phyloP scores from a whole-genome alignment of 257 asterid species.

The Coffea eugenioides region DNA sequence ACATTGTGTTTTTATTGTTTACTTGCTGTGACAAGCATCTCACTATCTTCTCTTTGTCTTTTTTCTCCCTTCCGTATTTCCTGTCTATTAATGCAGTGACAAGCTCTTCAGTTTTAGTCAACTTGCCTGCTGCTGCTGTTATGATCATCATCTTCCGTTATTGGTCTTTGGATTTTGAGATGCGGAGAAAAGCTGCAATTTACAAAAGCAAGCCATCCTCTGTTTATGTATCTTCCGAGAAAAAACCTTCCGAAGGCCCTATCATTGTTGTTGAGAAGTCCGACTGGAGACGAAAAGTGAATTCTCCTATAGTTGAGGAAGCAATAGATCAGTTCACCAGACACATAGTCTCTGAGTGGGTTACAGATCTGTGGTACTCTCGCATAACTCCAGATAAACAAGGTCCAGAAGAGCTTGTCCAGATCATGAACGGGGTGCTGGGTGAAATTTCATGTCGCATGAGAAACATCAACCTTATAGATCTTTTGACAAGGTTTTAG shows the following conservation, averaged over 20 bases:
- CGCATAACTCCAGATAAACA: conserved; percentile 90
- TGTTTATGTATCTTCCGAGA: conserved; percentile 34
- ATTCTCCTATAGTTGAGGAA: conserved; percentile 87
- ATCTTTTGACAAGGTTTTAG: conserved; percentile 79
- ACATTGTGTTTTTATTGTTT: background rate
- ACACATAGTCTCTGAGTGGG: conserved; percentile 98
- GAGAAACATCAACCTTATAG: conserved; percentile 80
- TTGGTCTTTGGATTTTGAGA: conserved; percentile 72
- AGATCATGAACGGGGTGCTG: conserved; percentile 74
- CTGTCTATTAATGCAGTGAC: conserved; percentile 48
- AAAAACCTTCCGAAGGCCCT: conserved; percentile 38
- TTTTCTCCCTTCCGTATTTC: conserved; percentile 2
- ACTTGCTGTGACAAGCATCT: conserved; percentile 3
- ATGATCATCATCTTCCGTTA: conserved; percentile 71
- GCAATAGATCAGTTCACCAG: conserved; percentile 82
- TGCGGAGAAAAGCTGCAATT: conserved; percentile 74
- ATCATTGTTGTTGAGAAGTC: conserved; percentile 41
- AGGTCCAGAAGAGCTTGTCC: conserved; percentile 88
- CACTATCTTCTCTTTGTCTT: background rate
- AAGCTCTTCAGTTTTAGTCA: conserved; percentile 85
- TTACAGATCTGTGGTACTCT: conserved; percentile 91
- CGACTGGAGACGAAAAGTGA: conserved; percentile 87
- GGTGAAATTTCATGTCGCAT: conserved; percentile 86
- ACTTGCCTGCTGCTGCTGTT: conserved; percentile 78
- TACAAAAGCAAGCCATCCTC: conserved; percentile 63